Percentiles rank a stretch among this genome's conserved stretches.
These are phyloP conservation scores for Hypocreales sp. DNA, from an alignment of 2,329 filamentous ascomycete genomes.

Conservation along the genomic window DNA sequence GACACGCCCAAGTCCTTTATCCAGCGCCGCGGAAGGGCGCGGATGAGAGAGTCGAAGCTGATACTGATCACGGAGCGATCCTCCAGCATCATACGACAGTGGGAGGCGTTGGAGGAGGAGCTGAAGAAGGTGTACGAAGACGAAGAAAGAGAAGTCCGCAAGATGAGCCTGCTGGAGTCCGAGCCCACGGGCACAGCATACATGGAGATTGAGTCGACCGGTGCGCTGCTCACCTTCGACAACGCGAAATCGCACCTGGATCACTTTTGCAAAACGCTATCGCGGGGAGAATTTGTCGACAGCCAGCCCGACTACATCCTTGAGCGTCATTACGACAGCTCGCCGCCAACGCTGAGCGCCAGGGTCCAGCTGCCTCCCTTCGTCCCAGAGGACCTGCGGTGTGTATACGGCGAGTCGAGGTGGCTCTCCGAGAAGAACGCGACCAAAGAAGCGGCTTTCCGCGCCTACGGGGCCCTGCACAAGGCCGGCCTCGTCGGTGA, in stretches of 20 bases:
- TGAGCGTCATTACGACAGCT: conserved; percentile 16
- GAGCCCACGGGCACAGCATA: conserved; percentile 8
- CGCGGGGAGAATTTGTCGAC: conserved; percentile 44
- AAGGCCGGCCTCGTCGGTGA: conserved; percentile 59
- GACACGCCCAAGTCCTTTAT: conserved; percentile 40
- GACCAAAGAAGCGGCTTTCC: conserved; percentile 67
- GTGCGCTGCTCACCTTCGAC: conserved; percentile 55
- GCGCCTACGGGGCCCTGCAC: conserved; percentile 60
- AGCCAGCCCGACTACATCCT: conserved; percentile 52
- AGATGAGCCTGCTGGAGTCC: conserved; percentile 30
- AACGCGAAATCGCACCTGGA: conserved; percentile 63
- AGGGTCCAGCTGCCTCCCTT: conserved; percentile 56
- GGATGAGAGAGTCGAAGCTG: conserved; percentile 34
- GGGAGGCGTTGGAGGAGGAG: conserved; percentile 51
- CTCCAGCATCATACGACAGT: conserved; percentile 24
- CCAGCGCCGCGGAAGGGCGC: conserved; percentile 37
- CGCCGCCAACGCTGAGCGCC: conserved; percentile 26
- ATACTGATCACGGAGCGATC: conserved; percentile 25
- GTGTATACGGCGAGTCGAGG: conserved; percentile 7
- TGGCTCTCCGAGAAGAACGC: conserved; percentile 64
- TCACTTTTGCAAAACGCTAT: conserved; percentile 60
- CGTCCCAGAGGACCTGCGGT: conserved; percentile 33
- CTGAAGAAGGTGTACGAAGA: conserved; percentile 59
- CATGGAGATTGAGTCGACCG: conserved; percentile 25
- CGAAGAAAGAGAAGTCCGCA: conserved; percentile 35